Evolutionary conservation across 257 asterid species (phyloP).

Genomic region (Apocynum venetum): DNA sequence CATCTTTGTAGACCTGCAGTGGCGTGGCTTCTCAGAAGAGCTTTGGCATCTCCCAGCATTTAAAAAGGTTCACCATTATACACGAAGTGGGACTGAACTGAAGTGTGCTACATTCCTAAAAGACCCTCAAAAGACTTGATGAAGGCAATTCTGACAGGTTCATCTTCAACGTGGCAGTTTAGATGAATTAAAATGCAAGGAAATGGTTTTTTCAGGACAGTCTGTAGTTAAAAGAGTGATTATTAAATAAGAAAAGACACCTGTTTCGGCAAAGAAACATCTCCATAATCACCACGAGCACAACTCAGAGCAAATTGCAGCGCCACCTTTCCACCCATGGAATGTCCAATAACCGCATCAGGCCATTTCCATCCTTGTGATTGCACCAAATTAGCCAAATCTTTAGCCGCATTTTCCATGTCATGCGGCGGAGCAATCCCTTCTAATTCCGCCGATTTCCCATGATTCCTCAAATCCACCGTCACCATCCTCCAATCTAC

Average conservation of each 20-base stretch:
- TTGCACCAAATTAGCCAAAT: slow-evolving; percentile 69
- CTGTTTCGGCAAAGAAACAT: slow-evolving; percentile 67
- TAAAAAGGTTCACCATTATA: no score
- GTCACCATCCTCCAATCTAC: slow-evolving; percentile 79
- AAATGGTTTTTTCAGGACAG: no score
- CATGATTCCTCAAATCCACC: slow-evolving; percentile 92
- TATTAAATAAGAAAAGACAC: slow-evolving; percentile 29
- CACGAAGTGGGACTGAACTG: no score
- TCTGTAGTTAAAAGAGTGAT: background rate
- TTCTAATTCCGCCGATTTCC: slow-evolving; percentile 61
- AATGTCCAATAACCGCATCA: slow-evolving; percentile 89
- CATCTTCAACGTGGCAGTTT: background rate
- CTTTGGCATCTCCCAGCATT: background rate
- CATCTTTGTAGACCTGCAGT: background rate
- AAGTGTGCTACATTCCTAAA: background rate
- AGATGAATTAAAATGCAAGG: background rate
- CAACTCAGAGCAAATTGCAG: slow-evolving; percentile 78
- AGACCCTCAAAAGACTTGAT: background rate
- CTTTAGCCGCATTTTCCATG: slow-evolving; percentile 74
- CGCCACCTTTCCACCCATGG: slow-evolving; percentile 96
- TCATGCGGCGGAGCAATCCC: slow-evolving; percentile 65
- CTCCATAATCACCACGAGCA: slow-evolving; percentile 63
- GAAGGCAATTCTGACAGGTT: background rate
- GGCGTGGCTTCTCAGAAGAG: background rate
- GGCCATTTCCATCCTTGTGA: slow-evolving; percentile 83